Evolutionary conservation across 164 flowering plant genomes (phyloP).

Genomic region (Vitis rupestris): DNA sequence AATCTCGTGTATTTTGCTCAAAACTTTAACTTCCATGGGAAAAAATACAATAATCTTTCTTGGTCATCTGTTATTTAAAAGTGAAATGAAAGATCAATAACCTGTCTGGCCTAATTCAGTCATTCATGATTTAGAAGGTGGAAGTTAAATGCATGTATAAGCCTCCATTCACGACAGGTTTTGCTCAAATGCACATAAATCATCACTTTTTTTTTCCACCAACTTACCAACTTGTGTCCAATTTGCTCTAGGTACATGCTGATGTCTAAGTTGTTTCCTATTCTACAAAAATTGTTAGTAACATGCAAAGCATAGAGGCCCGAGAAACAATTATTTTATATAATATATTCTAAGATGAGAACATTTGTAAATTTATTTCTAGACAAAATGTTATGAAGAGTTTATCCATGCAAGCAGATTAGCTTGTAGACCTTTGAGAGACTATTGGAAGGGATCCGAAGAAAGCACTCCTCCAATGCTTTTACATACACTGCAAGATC

Average conservation of each 20-base stretch:
- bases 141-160: background rate
- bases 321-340: background rate
- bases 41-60: too few species aligned
- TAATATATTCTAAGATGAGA: background rate
- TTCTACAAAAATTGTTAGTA: background rate
- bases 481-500: conserved; percentile 62
- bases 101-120: too few species aligned
- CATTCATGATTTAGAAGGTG: background rate
- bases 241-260: background rate
- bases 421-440: conserved; percentile 62
- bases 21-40: too few species aligned
- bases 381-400: background rate
- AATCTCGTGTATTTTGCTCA: too few species aligned
- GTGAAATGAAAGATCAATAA: too few species aligned
- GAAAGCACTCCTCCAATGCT: conserved; percentile 57
- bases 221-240: background rate
- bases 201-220: background rate
- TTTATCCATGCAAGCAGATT: too few species aligned
- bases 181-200: background rate
- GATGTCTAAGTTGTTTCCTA: background rate
- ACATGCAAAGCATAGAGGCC: background rate
- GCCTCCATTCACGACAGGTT: background rate
- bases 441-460: conserved; percentile 70
- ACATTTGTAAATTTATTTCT: background rate
- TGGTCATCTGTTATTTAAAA: too few species aligned